A percentile compares a stretch with the other conserved stretches of the same genome.
phyloP scores from a whole-genome alignment of 345 rosid genomes.

The Salix arbutifolia region DNA sequence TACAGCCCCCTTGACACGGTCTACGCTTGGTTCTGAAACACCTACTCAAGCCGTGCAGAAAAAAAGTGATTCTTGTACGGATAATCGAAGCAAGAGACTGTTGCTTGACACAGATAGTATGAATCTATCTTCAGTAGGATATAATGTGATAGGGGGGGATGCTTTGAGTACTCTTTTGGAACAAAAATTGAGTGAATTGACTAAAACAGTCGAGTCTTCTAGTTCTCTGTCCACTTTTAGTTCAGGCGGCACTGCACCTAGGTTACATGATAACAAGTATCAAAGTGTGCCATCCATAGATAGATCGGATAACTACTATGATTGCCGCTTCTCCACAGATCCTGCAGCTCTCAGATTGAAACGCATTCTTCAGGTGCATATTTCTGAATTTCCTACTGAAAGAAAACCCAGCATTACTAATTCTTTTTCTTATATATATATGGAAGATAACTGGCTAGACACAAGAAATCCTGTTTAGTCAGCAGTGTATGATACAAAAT shows the following conservation, averaged over 20 bases:
- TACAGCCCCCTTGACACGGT: slow-evolving; percentile 59
- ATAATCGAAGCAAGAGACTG: slow-evolving; percentile 40
- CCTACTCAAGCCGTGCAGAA: slow-evolving; percentile 29
- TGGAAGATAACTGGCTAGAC: neutral
- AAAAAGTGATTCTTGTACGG: slow-evolving; percentile 23
- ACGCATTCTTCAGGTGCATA: slow-evolving; percentile 46
- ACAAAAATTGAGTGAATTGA: slow-evolving; percentile 76
- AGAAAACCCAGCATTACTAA: neutral
- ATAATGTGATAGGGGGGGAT: slow-evolving; percentile 69
- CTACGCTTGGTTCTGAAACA: slow-evolving; percentile 34
- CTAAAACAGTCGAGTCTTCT: slow-evolving; percentile 51
- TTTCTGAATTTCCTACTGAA: neutral
- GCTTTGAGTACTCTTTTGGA: slow-evolving; percentile 80
- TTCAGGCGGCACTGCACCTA: neutral
- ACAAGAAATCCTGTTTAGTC: neutral
- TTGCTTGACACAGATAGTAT: slow-evolving; percentile 40
- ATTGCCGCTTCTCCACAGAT: slow-evolving; percentile 24
- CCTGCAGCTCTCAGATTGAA: slow-evolving; percentile 25
- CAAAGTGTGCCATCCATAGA: slow-evolving; percentile 10
- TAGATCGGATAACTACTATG: slow-evolving; percentile 18
- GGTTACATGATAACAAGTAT: slow-evolving; percentile 16
- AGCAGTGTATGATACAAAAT: neutral
- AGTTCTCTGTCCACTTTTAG: slow-evolving; percentile 25
- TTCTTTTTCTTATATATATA: neutral
- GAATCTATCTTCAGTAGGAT: slow-evolving; percentile 49